Percentiles rank a stretch among this genome's conserved stretches.
Evolutionary conservation across 352 stramenopile genomes (phyloP).

Genomic region (Phytopythium helicoides): DNA sequence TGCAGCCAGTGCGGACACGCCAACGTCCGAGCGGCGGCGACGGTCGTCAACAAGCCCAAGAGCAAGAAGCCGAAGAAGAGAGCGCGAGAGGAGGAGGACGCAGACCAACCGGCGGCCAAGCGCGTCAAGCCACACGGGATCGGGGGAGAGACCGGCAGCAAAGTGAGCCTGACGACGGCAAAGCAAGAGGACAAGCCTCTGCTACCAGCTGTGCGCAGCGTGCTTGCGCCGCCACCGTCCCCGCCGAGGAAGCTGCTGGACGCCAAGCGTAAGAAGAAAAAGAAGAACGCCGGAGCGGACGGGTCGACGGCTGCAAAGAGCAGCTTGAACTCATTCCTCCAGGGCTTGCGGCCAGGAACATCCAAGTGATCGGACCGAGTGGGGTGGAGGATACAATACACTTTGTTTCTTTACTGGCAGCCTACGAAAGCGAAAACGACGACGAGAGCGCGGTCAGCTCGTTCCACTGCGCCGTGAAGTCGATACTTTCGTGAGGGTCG

Average conservation of each 20-base stretch:
- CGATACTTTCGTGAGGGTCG: conserved; percentile 14
- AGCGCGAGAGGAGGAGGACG: conserved; percentile 5
- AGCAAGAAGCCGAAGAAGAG: conserved; percentile 36
- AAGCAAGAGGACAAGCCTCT: conserved; percentile 3
- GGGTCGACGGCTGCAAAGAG: conserved; percentile 55
- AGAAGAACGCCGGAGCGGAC: conserved; percentile 32
- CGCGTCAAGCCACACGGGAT: too few relatives aligned
- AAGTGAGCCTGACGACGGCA: not conserved
- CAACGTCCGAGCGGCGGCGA: conserved; percentile 42
- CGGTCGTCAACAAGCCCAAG: conserved; percentile 46
- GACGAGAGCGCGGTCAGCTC: conserved; percentile 21
- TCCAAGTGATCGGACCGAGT: conserved; percentile 30
- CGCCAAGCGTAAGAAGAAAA: conserved; percentile 73
- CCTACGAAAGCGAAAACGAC: conserved; percentile 19
- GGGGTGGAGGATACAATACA: too few relatives aligned
- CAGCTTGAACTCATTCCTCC: conserved; percentile 61
- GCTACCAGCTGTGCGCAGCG: conserved; percentile 12
- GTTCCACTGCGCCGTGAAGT: conserved; percentile 25
- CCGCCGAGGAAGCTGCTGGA: conserved; percentile 71
- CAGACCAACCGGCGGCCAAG: conserved; percentile 16
- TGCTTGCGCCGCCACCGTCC: conserved; percentile 53
- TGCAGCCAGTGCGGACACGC: conserved; percentile 59
- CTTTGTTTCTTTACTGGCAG: not conserved
- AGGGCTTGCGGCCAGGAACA: conserved; percentile 33
- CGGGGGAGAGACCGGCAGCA: too few relatives aligned